Base-by-base conservation (phyloP, 164 flowering plant species). In the Houttuynia cordata region DNA sequence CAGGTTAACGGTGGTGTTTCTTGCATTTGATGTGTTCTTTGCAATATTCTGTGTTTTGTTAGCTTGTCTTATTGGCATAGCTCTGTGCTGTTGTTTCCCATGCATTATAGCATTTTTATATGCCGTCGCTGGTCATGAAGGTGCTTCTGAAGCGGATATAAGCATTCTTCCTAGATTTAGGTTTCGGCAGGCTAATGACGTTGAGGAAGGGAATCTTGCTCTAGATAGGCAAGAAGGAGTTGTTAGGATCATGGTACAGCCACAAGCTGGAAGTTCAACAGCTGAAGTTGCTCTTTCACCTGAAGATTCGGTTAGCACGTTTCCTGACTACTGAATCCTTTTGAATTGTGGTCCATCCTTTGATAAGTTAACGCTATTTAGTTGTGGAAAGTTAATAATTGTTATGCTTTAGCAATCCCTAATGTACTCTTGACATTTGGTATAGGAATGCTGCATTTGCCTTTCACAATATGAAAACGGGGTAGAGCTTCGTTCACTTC, bases 21-120 rank as follows among this genome's bases (percentile, higher is more conserved):
- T 86, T 30, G 88, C 88, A 23, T 82, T 86, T 66, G 92, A 86
- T 41, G 85, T 83, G 70, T 83, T 83, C 71, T 81, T 80, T 62
- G 75, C 82, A 51, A 63, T 83, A 64, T 80, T 82, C 67, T 83
- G 88, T 67, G 60, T 80, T 13, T 81, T 67, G n/a, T 70, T 83
- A 74, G 88, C 83, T 2, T 81, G 75, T 57, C 53, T 78, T 24
- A 62, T 83, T 51, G 82, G 80, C 67, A 61, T 80, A 34, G 73
- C 77, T 50, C 66, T 86, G 60, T 83, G 79, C 60, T 83, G 85
- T 67, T 80, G 78, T 71, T 67, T 82, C 56, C 87, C 93, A 40
- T 69, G 83, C 61, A 59, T 82, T 30, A 71, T 79, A 24, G 78
- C 79, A 67, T 63, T 82, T 60, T 72, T 74, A 22, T 82, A 82